Base-by-base conservation (phyloP, 1,139 yeast species). In the Petasospora fabianii region DNA sequence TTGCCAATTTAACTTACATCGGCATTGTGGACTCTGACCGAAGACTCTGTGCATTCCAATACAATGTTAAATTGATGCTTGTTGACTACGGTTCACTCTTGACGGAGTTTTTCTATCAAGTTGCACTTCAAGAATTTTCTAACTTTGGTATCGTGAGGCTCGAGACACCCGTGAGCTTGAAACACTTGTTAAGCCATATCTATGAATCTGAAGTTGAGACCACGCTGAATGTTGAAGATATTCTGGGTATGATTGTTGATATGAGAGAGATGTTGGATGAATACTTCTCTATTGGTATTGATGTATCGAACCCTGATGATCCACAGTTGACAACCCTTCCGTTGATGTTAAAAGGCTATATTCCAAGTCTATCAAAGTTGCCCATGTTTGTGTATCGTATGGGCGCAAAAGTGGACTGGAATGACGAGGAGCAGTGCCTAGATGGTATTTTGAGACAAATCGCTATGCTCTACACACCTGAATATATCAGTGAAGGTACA, bases 181-280 rank as follows among this genome's bases (percentile, higher is more conserved):
- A 16, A 24, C 26, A 17, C 4, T 27, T 48, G 13, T 22, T 49
- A 26, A 26, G 21, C 3, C 28, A 17, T 5, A 30, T 46, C 2
- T 45, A 40, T 35, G 38, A 38, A 5, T 14, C 36, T 3, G 40
- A 35, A 2, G 24, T 36, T 6, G 33, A 39, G 10, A 34, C 47
- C 2, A 45, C 3, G 58, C 60, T 3, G 39, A 66, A n/a, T 43
- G 34, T 59, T 44, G 55, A 58, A 4, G 47, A 52, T 11, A 38
- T 44, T 1, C 36, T 64, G 0, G 38, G 47, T 8, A 51, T 46
- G 0, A 50, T 83, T 2, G 53, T 66, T 31, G 59, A 55, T 1
- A 80, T 82, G 84, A 65, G 64, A 28, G 88, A 80, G 12, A 92
- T 94, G 98, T 68, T 84, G 38, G 56, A 63, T 9, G 97, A 90